Evolutionary conservation across 495 filamentous ascomycete genomes (phyloP), one percentile per base, ranked within the genome.

Genomic region (Hypoxylon trugodes): DNA sequence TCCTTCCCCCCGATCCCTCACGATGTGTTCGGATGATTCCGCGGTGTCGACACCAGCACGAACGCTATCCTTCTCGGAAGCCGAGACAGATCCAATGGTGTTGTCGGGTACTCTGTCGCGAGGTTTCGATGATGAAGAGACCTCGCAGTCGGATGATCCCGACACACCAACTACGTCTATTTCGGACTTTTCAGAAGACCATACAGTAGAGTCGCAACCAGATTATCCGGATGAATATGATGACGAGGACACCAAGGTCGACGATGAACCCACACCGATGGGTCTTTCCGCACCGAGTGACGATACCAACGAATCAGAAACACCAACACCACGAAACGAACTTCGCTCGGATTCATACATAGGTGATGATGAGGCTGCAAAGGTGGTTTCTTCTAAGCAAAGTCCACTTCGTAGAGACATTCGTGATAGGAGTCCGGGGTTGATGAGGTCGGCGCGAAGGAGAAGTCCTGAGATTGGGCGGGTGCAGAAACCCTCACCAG

Each of bases 1-100:
- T 28, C 73, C 77, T 19, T 82, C 78, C 19, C 79, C 76, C 45
- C 77, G 77, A 47, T 80, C 78, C 5, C 78, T 80, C 61, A 79
- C 78, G 19, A 79, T 77, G 72, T 79, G 75, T 45, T 79, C 79
- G 16, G 75, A 79, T 21, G 72, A 74, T 12, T 78, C 79, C 2
- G 67, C 50, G 12, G 68, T 59, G 3, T 79, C 76, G 4, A 78
- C 79, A 4, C 78, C 78, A 1, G 59, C 73, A 16, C 75, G 80
- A 13, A 72, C 72, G 6, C 56, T 77, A 0, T 82, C 80, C 24
- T 81, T 77, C 56, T 81, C 79, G 1, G 79, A 78, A 56, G 75
- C 75, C 5, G 79, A 78, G 63, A 69, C 74, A 6, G 76, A 76
- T 22, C 68, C 41, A 26, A 57, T 73, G 63, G 51, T 59, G 32